Percentiles rank a stretch among this genome's conserved stretches.
Evolutionary conservation across 371 early-diverging fungal genomes (phyloP).

Genomic region (Circinella minor): DNA sequence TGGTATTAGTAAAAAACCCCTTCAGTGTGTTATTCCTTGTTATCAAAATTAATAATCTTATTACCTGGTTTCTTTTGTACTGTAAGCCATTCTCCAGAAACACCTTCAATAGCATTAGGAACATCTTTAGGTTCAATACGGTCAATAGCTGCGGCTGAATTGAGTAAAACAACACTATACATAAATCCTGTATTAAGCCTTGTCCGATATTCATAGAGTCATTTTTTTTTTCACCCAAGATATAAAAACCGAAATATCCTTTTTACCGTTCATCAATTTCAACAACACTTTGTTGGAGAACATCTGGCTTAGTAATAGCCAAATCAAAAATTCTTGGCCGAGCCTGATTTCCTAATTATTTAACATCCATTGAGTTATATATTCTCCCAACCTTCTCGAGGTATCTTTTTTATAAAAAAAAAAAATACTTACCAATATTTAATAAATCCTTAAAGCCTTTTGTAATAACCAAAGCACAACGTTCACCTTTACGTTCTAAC

Average conservation of each 20-base stretch:
- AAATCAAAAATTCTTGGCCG: conserved; percentile 95
- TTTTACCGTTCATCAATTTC: conserved; percentile 87
- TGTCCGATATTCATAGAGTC: too few relatives aligned
- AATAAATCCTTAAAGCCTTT: conserved; percentile 86
- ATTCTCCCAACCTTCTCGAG: background rate
- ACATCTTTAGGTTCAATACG: conserved; percentile 40
- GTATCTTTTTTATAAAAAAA: background rate
- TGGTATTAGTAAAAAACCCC: background rate
- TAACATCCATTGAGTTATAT: background rate
- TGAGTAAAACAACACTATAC: conserved; percentile 74
- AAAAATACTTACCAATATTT: conserved; percentile 54
- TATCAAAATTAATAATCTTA: too few relatives aligned
- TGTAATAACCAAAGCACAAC: conserved; percentile 85
- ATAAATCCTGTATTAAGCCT: background rate
- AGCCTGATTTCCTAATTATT: conserved; percentile 85
- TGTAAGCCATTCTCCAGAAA: conserved; percentile 87
- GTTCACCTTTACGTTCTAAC: conserved; percentile 89
- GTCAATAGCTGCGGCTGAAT: conserved; percentile 66
- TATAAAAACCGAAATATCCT: too few relatives aligned
- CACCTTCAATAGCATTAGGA: conserved; percentile 62
- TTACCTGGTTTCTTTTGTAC: conserved; percentile 73
- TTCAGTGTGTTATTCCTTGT: background rate
- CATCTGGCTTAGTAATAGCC: conserved; percentile 78
- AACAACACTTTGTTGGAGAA: conserved; percentile 84
- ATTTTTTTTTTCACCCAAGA: too few relatives aligned